phyloP scores from a whole-genome alignment of 371 early-diverging fungal genomes.

The Rhizomucor miehei region DNA sequence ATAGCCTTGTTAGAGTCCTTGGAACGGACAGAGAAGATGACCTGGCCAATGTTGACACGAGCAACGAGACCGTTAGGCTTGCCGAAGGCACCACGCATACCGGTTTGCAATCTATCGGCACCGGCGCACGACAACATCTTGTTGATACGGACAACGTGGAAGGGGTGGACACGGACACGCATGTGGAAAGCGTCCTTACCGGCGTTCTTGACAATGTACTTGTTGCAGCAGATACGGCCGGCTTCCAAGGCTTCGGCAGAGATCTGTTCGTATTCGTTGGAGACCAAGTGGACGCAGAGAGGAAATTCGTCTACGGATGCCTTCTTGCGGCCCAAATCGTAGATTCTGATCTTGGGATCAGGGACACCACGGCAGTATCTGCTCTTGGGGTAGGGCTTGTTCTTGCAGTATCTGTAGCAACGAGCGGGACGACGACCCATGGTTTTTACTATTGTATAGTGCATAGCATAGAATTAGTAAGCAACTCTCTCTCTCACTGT shows the following conservation, averaged over 20 bases:
- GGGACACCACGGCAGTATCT: conserved; percentile 99
- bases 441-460: neutral
- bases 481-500: too few species aligned
- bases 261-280: conserved; percentile 99
- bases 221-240: conserved; percentile 99
- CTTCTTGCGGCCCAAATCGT: conserved; percentile 99
- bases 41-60: conserved; percentile 99
- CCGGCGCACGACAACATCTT: conserved; percentile 99
- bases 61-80: conserved; percentile 99
- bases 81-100: conserved; percentile 99
- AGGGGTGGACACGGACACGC: conserved; percentile 99
- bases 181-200: conserved; percentile 99
- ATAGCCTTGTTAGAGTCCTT: conserved; percentile 95
- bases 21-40: conserved; percentile 98
- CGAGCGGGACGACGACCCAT: conserved; percentile 99
- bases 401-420: conserved; percentile 99
- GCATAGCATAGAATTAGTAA: too few species aligned
- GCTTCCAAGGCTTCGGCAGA: conserved; percentile 99
- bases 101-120: conserved; percentile 99
- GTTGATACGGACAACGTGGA: conserved; percentile 99
- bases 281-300: conserved; percentile 94
- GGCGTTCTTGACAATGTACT: conserved; percentile 98
- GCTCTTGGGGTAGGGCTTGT: conserved; percentile 99
- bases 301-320: conserved; percentile 99
- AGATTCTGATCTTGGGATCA: conserved; percentile 98